phyloP scores from a whole-genome alignment of 148 eudicot genomes.

The Rhododendron williamsianum region DNA sequence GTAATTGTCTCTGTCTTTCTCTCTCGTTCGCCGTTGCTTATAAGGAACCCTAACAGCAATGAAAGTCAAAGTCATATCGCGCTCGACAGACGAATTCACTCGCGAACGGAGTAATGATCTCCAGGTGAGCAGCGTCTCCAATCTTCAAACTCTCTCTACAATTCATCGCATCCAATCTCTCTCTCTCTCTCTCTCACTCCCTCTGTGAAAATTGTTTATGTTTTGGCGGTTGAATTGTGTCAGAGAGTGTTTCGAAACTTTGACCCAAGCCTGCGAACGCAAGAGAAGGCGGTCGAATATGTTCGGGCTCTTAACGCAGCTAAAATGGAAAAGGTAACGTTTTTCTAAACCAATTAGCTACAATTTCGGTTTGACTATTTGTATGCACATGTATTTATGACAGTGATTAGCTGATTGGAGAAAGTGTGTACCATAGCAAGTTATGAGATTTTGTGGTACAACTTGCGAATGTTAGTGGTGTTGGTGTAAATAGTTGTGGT shows the following conservation, averaged over 20 bases:
- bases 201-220: background rate
- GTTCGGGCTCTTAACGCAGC: constrained; percentile 86
- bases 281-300: constrained; percentile 87
- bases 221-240: background rate
- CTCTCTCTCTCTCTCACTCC: background rate
- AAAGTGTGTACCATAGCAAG: background rate
- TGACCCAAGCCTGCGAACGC: constrained; percentile 78
- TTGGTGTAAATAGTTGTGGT: constrained; percentile 1
- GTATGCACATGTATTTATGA: background rate
- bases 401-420: background rate
- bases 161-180: background rate
- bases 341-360: background rate
- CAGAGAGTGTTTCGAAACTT: constrained; percentile 82
- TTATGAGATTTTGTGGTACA: background rate
- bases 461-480: background rate
- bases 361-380: background rate
- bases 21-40: background rate
- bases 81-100: constrained; percentile 78
- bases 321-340: constrained; percentile 74
- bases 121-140: constrained; percentile 37
- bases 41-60: constrained; percentile 17
- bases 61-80: constrained; percentile 80
- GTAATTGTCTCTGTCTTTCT: background rate
- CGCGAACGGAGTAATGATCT: constrained; percentile 86
- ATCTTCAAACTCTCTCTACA: background rate